A percentile compares a stretch with the other conserved stretches of the same genome.
Conservation (phyloP, 768 basidiomycete genomes). For the Lactarius quietus region DNA sequence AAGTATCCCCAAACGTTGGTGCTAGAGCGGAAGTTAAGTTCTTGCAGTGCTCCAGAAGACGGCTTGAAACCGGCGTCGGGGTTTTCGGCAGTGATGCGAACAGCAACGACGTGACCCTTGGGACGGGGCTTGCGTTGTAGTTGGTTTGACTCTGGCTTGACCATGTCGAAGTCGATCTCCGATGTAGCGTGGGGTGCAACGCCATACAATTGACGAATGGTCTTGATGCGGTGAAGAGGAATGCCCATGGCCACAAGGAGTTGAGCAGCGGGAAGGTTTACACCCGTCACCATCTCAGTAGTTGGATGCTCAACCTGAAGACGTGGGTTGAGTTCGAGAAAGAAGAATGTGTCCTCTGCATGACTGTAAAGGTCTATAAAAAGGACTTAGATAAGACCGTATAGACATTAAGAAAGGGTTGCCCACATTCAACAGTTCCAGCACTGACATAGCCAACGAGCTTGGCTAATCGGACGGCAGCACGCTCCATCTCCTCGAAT, state of each 20-base stretch:
- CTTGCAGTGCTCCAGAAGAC: constrained; percentile 93
- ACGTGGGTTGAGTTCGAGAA: constrained; percentile 98
- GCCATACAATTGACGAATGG: constrained; percentile 94
- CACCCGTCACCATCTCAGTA: constrained; percentile 99
- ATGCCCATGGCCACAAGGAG: constrained; percentile 98
- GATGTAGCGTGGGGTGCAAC: constrained; percentile 85
- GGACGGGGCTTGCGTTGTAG: constrained; percentile 93
- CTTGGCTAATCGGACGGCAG: constrained; percentile 98
- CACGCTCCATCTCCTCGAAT: constrained; percentile 98
- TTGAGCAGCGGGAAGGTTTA: constrained; percentile 96
- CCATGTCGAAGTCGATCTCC: constrained; percentile 96
- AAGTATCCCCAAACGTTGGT: constrained; percentile 99
- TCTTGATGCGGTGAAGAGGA: constrained; percentile 90
- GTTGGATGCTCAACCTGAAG: constrained; percentile 99
- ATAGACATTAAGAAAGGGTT: constrained; percentile 8
- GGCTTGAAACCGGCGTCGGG: constrained; percentile 99
- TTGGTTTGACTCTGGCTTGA: constrained; percentile 79
- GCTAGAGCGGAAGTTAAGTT: constrained; percentile 98
- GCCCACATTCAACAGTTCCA: constrained; percentile 94
- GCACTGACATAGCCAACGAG: constrained; percentile 98
- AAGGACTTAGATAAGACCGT: constrained; percentile 18
- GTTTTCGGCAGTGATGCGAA: constrained; percentile 99
- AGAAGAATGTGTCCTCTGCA: constrained; percentile 90
- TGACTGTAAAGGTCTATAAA: constrained; percentile 87
- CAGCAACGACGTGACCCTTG: constrained; percentile 98